Conservation (phyloP, 2,329 filamentous ascomycete genomes). For the Sporothrix pseudoabietina region DNA sequence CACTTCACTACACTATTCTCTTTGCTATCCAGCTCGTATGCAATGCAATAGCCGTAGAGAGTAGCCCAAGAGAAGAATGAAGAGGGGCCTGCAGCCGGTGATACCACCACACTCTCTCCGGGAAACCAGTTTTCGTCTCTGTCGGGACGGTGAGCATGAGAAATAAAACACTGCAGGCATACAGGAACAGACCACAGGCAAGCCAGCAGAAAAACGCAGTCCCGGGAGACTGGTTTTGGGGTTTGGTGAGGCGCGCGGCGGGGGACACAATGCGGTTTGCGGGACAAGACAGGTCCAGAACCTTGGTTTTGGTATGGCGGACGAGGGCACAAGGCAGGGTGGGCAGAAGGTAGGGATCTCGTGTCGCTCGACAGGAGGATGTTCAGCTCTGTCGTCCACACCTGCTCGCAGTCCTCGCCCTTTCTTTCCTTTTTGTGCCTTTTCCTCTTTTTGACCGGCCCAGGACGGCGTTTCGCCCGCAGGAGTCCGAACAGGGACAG, state of each 20-base stretch:
- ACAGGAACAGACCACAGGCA: not conserved
- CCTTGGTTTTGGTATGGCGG: constrained; percentile 20
- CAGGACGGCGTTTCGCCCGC: not conserved
- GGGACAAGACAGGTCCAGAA: constrained; percentile 22
- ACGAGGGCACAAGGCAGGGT: not conserved
- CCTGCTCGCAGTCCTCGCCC: not conserved
- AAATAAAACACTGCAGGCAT: not conserved
- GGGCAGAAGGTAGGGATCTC: not conserved
- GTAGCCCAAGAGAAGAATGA: not conserved
- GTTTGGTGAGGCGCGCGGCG: not conserved
- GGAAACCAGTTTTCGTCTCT: not conserved
- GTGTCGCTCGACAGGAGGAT: not conserved
- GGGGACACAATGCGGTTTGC: not conserved
- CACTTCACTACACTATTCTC: not conserved
- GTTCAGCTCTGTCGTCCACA: not conserved
- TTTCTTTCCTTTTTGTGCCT: not conserved
- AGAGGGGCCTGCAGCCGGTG: not conserved
- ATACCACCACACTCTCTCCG: not conserved
- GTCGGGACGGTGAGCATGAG: not conserved
- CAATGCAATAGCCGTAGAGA: not conserved
- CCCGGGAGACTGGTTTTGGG: constrained; percentile 1
- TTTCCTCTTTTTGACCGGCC: not conserved
- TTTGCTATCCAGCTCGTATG: not conserved
- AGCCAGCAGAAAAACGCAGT: constrained; percentile 10
- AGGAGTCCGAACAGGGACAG: not conserved